Evolutionary conservation across 169 alveolate species (phyloP).

Genomic region (Toxoplasma gondii): DNA sequence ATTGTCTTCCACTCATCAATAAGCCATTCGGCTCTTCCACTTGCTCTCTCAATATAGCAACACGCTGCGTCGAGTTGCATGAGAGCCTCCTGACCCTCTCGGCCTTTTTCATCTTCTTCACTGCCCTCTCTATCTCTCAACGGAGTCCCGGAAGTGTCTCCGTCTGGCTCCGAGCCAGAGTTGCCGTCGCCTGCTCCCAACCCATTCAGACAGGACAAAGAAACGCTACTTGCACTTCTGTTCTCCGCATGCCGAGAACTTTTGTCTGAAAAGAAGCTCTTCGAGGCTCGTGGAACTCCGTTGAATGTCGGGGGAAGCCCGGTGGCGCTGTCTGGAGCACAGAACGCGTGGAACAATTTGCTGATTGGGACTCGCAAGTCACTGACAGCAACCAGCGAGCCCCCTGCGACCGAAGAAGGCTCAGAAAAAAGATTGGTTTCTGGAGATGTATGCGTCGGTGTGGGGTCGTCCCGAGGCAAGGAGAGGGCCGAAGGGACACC

Average conservation of each 20-base stretch:
- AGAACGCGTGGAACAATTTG: not conserved
- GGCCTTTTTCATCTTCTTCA: not conserved
- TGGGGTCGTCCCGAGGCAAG: not conserved
- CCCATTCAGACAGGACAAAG: no score
- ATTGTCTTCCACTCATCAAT: not conserved
- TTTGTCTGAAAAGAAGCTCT: no score
- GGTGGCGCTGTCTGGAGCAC: not conserved
- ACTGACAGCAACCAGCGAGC: not conserved
- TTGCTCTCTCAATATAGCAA: not conserved
- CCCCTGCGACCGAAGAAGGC: not conserved
- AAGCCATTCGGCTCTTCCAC: conserved; percentile 24
- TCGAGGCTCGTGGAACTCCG: no score
- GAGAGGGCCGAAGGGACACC: not conserved
- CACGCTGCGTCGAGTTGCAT: not conserved
- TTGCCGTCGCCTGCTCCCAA: no score
- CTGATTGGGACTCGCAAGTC: not conserved
- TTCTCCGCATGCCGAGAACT: no score
- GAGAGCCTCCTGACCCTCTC: not conserved
- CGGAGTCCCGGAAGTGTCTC: no score
- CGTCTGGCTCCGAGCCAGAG: no score
- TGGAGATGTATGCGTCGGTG: not conserved
- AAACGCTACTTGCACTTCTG: no score
- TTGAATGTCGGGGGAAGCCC: not conserved
- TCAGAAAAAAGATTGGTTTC: not conserved
- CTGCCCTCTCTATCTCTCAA: not conserved